Evolutionary conservation across 108 stramenopile species (phyloP).

Genomic region (Cyclotella kingstonii): DNA sequence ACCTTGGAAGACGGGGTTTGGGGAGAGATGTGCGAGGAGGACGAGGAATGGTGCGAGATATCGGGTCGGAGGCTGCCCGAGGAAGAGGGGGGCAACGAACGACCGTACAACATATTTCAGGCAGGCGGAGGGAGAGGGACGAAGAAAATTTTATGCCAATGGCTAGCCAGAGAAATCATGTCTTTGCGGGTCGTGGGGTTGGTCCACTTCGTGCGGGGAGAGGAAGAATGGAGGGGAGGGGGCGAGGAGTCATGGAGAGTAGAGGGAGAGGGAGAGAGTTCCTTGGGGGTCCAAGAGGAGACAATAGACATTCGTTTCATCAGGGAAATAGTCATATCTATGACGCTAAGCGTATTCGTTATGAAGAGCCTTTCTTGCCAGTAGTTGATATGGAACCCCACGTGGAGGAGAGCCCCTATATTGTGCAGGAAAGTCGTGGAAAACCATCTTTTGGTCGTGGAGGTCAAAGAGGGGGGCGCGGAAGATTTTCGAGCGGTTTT

Average conservation of each 20-base stretch:
- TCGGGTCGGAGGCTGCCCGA: not conserved
- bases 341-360: too few species aligned
- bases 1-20: not conserved
- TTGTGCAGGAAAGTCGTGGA: too few species aligned
- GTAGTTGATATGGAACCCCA: too few species aligned
- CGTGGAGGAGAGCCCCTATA: too few species aligned
- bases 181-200: not conserved
- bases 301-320: too few species aligned
- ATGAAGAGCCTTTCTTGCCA: too few species aligned
- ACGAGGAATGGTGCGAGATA: not conserved
- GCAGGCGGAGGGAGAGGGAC: not conserved
- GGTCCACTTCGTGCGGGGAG: not conserved
- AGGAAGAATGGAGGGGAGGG: not conserved
- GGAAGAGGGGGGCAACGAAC: slow-evolving; percentile 4
- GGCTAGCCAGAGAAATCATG: too few species aligned
- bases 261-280: slow-evolving; percentile 15
- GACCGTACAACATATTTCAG: not conserved
- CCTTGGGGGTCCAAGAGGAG: not conserved
- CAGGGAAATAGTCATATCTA: too few species aligned
- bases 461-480: slow-evolving; percentile 15
- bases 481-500: slow-evolving; percentile 1
- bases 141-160: too few species aligned
- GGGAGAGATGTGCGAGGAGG: slow-evolving; percentile 3
- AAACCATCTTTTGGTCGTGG: slow-evolving; percentile 11
- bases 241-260: not conserved